A percentile compares a stretch with the other conserved stretches of the same genome.
Evolutionary conservation across 805 yeast genomes (phyloP).

Genomic region (Wickerhamomyces chaumierensis): DNA sequence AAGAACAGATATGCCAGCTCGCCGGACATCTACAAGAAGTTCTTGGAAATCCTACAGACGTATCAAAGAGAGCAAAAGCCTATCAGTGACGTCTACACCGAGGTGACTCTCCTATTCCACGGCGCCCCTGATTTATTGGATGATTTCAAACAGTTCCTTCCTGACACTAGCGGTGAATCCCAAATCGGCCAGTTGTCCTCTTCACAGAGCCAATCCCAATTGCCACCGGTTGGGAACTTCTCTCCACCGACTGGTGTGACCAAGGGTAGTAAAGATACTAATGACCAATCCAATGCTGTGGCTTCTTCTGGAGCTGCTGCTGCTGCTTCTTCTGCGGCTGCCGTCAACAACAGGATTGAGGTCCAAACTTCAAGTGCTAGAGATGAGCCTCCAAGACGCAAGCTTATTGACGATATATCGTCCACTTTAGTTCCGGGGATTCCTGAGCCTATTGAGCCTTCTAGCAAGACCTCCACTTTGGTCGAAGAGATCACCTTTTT

Average conservation of each 20-base stretch:
- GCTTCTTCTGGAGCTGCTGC: too few relatives aligned
- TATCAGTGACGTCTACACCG: constrained; percentile 89
- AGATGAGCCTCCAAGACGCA: constrained; percentile 8
- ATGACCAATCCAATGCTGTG: constrained; percentile 8
- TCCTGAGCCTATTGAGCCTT: constrained; percentile 69
- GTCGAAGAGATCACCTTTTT: constrained; percentile 84
- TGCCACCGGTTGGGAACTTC: constrained; percentile 85
- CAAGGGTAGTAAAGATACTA: constrained; percentile 14
- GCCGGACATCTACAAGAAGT: constrained; percentile 92
- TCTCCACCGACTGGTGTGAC: constrained; percentile 59
- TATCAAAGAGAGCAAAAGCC: constrained; percentile 95
- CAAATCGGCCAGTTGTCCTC: constrained; percentile 8
- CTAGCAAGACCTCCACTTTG: constrained; percentile 44
- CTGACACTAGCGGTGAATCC: constrained; percentile 40
- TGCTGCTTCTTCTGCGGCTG: constrained; percentile 1
- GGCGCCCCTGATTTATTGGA: constrained; percentile 91
- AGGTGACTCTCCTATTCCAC: constrained; percentile 78
- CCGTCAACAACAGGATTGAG: neutral
- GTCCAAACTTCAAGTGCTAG: constrained; percentile 3
- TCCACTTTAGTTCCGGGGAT: constrained; percentile 77
- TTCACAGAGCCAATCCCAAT: constrained; percentile 25
- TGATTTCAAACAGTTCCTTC: constrained; percentile 91
- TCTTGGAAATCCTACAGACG: constrained; percentile 89
- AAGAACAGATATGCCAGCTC: constrained; percentile 87
- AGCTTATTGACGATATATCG: constrained; percentile 23